These are phyloP conservation scores for Cutaneotrichosporon cutaneum DNA, from an alignment of 1,284 basidiomycete genomes.

Conservation along the genomic window DNA sequence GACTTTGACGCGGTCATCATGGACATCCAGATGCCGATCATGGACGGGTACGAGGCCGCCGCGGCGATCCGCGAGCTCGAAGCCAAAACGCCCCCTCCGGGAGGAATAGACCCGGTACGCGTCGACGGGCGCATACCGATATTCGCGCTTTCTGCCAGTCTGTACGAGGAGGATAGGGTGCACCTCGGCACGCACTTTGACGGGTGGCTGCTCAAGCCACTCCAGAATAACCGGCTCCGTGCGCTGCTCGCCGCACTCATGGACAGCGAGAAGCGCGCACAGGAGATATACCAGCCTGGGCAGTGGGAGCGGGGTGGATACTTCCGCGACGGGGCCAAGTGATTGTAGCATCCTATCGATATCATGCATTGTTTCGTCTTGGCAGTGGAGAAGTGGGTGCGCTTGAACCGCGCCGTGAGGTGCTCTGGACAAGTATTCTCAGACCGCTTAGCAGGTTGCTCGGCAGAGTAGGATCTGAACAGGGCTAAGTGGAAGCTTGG, in stretches of 20 bases:
- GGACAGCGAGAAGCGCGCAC: conserved; percentile 58
- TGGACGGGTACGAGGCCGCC: conserved; percentile 73
- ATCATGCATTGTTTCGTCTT: too few relatives aligned
- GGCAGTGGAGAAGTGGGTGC: too few relatives aligned
- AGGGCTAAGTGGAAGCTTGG: too few relatives aligned
- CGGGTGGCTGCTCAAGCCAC: conserved; percentile 84
- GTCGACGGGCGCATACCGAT: conserved; percentile 74
- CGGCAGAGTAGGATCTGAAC: too few relatives aligned
- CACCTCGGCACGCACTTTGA: conserved; percentile 69
- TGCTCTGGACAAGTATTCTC: too few relatives aligned
- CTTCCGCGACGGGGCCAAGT: conserved; percentile 52
- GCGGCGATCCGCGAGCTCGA: conserved; percentile 67
- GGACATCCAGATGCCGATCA: conserved; percentile 87
- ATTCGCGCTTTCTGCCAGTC: conserved; percentile 77
- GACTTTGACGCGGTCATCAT: conserved; percentile 71
- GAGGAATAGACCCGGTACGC: conserved; percentile 32
- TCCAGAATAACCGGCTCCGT: conserved; percentile 71
- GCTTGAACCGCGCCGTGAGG: too few relatives aligned
- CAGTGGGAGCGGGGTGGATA: conserved; percentile 74
- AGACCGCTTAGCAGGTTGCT: too few relatives aligned
- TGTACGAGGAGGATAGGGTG: conserved; percentile 64
- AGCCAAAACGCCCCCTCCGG: conserved; percentile 25
- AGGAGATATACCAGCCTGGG: conserved; percentile 63
- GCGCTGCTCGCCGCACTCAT: conserved; percentile 63
- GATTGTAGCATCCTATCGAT: too few relatives aligned